Evolutionary conservation across 257 asterid genomes (phyloP).

Genomic region (Primulina eburnea): DNA sequence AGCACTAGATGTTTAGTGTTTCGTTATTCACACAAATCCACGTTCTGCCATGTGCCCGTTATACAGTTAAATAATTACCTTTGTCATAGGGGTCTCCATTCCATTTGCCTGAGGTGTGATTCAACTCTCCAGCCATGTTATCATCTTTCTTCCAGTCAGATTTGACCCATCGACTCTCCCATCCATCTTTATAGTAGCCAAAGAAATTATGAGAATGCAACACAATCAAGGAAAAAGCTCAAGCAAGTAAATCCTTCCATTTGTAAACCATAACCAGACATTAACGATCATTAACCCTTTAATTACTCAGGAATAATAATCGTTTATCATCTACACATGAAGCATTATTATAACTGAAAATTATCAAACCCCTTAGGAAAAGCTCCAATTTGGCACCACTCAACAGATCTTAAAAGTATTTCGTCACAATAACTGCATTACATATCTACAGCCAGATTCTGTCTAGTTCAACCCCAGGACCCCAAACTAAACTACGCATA

Average conservation of each 20-base stretch:
- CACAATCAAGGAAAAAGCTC: slow-evolving; percentile 2
- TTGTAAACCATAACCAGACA: not conserved
- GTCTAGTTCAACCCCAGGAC: not conserved
- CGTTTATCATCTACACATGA: not conserved
- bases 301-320: not conserved
- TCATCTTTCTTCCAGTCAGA: slow-evolving; percentile 99
- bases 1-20: not conserved
- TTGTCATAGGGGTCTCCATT: slow-evolving; percentile 71
- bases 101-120: slow-evolving; percentile 96
- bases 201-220: slow-evolving; percentile 22
- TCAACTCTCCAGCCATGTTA: slow-evolving; percentile 94
- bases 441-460: not conserved
- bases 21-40: not conserved
- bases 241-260: not conserved
- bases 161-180: slow-evolving; percentile 93
- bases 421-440: not conserved
- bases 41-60: not conserved
- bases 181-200: slow-evolving; percentile 53
- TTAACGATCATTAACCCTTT: not conserved
- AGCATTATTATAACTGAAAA: not conserved
- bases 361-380: not conserved
- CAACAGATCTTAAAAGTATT: no score
- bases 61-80: slow-evolving; percentile 34
- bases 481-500: not conserved
- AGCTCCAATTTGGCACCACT: not conserved